Evolutionary conservation across 2,329 filamentous ascomycete genomes (phyloP), one percentile per base, ranked within the genome.

Genomic region (Ceratocystis papillata): DNA sequence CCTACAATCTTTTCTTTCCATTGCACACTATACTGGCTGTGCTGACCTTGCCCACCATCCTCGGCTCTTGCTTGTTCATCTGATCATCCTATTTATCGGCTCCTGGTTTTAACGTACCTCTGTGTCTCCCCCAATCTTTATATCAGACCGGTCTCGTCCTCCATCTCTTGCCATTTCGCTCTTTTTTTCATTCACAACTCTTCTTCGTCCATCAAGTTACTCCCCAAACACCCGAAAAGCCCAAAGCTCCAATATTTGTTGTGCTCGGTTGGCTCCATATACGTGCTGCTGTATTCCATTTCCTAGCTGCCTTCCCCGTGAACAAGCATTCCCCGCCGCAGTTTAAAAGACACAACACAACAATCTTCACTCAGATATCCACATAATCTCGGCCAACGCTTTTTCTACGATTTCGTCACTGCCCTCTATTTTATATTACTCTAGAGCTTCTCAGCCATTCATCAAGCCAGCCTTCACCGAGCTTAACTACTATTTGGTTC

Each of bases 341-440:
- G 28, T n/a, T n/a, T 20, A 17, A 20, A 59, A 59, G 55, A 59
- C 55, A 37, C 48, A 53, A 53, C 20, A 53, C 37, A 41, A 50
- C 46, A 22, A 50, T 22, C 46, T 37, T 17, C 55, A n/a, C 22
- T n/a, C 7, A 17, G 28, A 33, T 20, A 17, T 59, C 12, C 28
- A 59, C 17, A 17, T 2, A 37, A 33, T 30, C 12, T 30, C 15
- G 5, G 25, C 25, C 28, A 59, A 33, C 17, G 1, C 55, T 37
- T 33, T 3, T 12, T 53, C 20, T 28, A 25, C 15, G 15, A 53
- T 15, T 15, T 28, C 22, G 15, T 7, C 10, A 20, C 20, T 15
- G 2, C 8, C 2, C 20, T 25, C 7, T 53, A 10, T 53, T 41
- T 41, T 15, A 41, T 12, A 12, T 41, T 53, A 4, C 48, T 25